Evolutionary conservation across 495 filamentous ascomycete species (phyloP), one percentile per base, ranked within the genome.

Genomic region (Trichoderma orchidacearum): DNA sequence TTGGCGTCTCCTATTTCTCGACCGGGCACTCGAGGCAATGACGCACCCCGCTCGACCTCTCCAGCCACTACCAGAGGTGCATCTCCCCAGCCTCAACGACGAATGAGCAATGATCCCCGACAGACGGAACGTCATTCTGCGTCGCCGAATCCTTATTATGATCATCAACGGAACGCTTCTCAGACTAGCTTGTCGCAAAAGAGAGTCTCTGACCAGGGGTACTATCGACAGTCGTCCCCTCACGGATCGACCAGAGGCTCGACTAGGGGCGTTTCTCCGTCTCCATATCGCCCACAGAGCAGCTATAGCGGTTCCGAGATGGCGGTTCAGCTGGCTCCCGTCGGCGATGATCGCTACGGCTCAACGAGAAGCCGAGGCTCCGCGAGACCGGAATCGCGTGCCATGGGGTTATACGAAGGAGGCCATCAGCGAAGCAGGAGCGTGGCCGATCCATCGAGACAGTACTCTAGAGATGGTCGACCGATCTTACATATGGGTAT

Each of bases 401-500:
- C 80, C 6, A 80, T 81, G 72, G 77, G 74, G 36, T 80, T 86
- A 63, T 89, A 89, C 63, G 83, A 81, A 34, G 78, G 75, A 18
- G 62, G 69, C 25, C 72, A 85, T 59, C 81, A 78, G 54, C 76
- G 92, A 60, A 95, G 90, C 65, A 86, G 88, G 74, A 95, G 91
- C 60, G 75, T 89, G 58, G 89, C 84, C 31, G 83, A 85, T 64
- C 80, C 75, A 30, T 75, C 72, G 12, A 72, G 85, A 58, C 88
- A 91, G 60, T 89, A 83, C 62, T 91, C 87, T 31, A 80, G 82
- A 60, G 91, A 96, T 65, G 94, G 93, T 29, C 81, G 87, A 57
- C 82, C 85, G 48, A 91, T 97, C 63, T 65, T 99, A 64, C 87
- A 95, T 71, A 96, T 88, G 70, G 86, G 93, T 96, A 78, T 83